Conservation (phyloP, 805 yeast species). For the Saturnispora serradocipensis region DNA sequence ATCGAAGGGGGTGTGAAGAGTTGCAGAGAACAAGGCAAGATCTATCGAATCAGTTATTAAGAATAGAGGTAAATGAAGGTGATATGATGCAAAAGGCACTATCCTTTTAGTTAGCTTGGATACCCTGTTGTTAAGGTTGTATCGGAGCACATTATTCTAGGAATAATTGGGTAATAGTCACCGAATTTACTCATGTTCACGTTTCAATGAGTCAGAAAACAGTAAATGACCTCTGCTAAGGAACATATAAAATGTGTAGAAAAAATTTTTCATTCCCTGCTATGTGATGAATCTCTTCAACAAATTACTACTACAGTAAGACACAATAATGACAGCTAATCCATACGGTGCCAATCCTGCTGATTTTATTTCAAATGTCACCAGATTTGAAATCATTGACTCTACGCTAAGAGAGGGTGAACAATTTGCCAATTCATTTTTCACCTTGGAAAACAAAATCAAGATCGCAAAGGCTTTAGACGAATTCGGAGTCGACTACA, state of each 20-base stretch:
- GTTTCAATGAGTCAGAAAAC: conserved; percentile 1
- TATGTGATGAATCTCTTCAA: neutral
- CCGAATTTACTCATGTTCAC: neutral
- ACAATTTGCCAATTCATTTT: conserved; percentile 55
- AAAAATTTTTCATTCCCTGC: neutral
- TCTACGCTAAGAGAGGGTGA: conserved; percentile 57
- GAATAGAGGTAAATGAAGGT: too few species aligned
- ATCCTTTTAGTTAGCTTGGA: neutral
- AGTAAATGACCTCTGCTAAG: neutral
- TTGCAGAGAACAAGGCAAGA: neutral
- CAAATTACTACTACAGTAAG: neutral
- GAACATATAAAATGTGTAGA: neutral
- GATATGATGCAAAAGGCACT: too few species aligned
- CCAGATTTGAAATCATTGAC: conserved; percentile 44
- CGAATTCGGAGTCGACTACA: conserved; percentile 54
- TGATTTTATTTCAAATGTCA: conserved; percentile 47
- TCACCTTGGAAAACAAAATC: conserved; percentile 45
- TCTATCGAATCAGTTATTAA: too few species aligned
- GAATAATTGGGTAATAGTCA: too few species aligned
- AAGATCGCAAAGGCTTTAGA: conserved; percentile 53
- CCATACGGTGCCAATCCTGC: conserved; percentile 55
- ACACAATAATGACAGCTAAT: conserved; percentile 23
- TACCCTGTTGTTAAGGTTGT: too few species aligned
- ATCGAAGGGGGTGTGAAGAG: neutral
- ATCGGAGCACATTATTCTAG: neutral